Evolutionary conservation across 2,329 filamentous ascomycete species (phyloP), one percentile per base, ranked within the genome.

Genomic region (Epichloe festucae): DNA sequence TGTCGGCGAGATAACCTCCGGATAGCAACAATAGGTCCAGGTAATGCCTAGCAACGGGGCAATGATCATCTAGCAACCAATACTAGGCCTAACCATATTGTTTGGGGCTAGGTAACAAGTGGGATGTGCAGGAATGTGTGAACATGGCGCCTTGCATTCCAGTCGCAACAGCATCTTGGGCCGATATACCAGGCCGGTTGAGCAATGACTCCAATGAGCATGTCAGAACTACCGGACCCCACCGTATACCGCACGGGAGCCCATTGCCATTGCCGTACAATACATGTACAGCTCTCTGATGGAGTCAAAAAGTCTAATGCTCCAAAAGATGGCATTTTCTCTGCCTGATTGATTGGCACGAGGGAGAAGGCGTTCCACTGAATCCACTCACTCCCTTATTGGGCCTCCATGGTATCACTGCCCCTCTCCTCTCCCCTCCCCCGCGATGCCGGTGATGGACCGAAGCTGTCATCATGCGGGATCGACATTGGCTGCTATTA

Each of bases 91-190:
- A 48, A 27, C 42, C 48, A 48, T 53, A 49, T 54, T 53, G 44
- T 43, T 46, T 48, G 48, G 51, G 12, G 46, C 48, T 46, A 50
- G 49, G 40, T 44, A 45, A 35, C 17, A 50, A 48, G 48, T 52
- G 51, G 51, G 36, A 55, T 44, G 36, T 41, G 40, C 46, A 53
- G 53, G 51, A 55, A 55, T 55, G 51, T 44, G 48, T 52, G 50
- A 50, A 52, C 43, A 54, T 52, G 41, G 46, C 53, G 53, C 45
- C 48, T 44, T 40, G 46, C 53, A 55, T 55, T 55, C 53, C 53
- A 55, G 53, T 53, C 52, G 17, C 41, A 41, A 46, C 42, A 43
- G 40, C 40, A 49, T 41, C 51, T 36, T 50, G 35, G 51, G 36
- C 47, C 34, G 43, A 50, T 50, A 50, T 50, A 34, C 48, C 48